Conservation (phyloP, 2,329 filamentous ascomycete genomes). For the Epichloe uncinata region DNA sequence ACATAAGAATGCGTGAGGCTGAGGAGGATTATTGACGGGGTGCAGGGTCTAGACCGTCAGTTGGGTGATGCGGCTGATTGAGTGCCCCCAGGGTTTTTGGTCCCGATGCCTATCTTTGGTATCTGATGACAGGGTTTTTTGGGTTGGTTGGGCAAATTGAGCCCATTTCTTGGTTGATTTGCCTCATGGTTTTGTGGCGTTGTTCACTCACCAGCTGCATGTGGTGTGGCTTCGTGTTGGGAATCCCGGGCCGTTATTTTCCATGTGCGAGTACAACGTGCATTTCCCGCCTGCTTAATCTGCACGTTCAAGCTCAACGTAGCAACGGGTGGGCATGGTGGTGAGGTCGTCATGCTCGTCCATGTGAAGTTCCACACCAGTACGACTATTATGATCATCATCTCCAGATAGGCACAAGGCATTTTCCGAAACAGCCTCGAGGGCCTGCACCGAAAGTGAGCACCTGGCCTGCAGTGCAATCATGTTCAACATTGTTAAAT, state of each 20-base stretch:
- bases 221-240: no score
- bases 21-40: conserved; percentile 1
- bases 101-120: neutral
- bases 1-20: conserved; percentile 5
- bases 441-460: conserved; percentile 13
- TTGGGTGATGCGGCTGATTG: neutral
- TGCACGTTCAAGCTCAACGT: neutral
- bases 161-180: neutral
- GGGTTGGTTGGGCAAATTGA: neutral
- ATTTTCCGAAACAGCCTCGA: conserved; percentile 15
- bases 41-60: conserved; percentile 2
- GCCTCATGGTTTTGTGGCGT: neutral
- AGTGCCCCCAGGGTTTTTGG: neutral
- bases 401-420: conserved; percentile 17
- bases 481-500: neutral
- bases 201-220: neutral
- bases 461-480: conserved; percentile 1
- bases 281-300: no score
- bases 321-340: neutral
- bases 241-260: no score
- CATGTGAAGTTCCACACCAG: conserved; percentile 16
- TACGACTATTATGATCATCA: conserved; percentile 13
- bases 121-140: no score
- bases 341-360: neutral
- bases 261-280: no score